Conservation (phyloP, 2,329 filamentous ascomycete genomes). For the Claviceps pusilla region DNA sequence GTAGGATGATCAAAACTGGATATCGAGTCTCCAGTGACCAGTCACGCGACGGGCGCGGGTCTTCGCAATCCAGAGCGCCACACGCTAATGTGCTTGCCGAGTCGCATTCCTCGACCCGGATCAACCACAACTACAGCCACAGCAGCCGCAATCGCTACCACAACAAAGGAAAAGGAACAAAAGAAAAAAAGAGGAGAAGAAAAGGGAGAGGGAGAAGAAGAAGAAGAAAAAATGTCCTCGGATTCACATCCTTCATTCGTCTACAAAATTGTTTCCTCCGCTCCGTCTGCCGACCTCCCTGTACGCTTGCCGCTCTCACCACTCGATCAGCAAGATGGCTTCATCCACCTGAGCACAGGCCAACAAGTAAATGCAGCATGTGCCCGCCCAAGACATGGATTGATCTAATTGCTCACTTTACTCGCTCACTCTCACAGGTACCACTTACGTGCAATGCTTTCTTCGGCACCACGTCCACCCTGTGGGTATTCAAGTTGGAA, state of each 20-base stretch:
- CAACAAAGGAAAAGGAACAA: neutral
- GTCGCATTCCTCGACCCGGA: neutral
- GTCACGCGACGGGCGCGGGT: neutral
- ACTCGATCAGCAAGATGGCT: slow-evolving; percentile 44
- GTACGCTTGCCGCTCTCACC: slow-evolving; percentile 40
- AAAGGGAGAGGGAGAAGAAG: no score
- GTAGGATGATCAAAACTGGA: neutral
- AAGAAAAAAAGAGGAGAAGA: no score
- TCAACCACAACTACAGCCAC: neutral
- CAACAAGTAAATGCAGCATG: slow-evolving; percentile 28
- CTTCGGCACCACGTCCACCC: slow-evolving; percentile 22
- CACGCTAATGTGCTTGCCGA: neutral
- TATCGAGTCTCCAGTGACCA: no score
- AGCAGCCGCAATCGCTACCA: neutral
- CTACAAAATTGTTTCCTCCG: slow-evolving; percentile 45
- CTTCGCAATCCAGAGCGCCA: neutral
- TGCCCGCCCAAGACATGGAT: neutral
- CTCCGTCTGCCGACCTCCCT: slow-evolving; percentile 39
- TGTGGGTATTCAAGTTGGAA: slow-evolving; percentile 41
- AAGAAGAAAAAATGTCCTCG: slow-evolving; percentile 1
- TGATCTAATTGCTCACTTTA: neutral
- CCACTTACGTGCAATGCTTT: slow-evolving; percentile 30
- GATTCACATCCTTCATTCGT: slow-evolving; percentile 26
- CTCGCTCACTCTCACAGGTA: slow-evolving; percentile 17
- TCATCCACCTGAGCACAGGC: slow-evolving; percentile 44